These are phyloP conservation scores for Tulasnella sp. DNA, from an alignment of 768 basidiomycete genomes.

Conservation along the genomic window DNA sequence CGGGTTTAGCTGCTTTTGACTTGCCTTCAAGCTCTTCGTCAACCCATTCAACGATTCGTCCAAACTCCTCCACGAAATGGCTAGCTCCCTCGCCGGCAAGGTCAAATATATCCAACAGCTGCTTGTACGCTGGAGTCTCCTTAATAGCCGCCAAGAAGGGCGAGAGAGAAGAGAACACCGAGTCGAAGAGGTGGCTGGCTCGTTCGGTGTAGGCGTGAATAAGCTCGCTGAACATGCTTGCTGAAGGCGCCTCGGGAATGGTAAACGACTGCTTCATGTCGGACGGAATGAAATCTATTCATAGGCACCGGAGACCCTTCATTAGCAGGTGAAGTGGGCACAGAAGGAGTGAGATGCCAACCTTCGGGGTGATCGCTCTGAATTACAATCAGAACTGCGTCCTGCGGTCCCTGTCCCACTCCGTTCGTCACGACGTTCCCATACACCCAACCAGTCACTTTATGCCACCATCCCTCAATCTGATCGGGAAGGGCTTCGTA, in stretches of 20 bases:
- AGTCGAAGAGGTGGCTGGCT: conserved; percentile 61
- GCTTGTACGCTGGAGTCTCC: conserved; percentile 40
- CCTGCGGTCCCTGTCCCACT: conserved; percentile 31
- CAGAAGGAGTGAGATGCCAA: neutral
- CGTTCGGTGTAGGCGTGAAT: conserved; percentile 61
- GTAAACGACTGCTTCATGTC: conserved; percentile 56
- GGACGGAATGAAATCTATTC: conserved; percentile 61
- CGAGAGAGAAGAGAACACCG: conserved; percentile 52
- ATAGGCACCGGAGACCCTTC: conserved; percentile 7
- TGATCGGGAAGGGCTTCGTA: conserved; percentile 15
- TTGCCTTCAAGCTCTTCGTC: conserved; percentile 46
- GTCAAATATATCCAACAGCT: conserved; percentile 49
- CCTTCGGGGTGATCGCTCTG: conserved; percentile 36
- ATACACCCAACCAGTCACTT: conserved; percentile 1
- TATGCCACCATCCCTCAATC: conserved; percentile 5
- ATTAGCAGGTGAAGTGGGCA: neutral
- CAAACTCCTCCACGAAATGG: conserved; percentile 50
- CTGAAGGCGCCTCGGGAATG: conserved; percentile 37
- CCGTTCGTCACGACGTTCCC: conserved; percentile 12
- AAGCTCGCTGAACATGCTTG: conserved; percentile 50
- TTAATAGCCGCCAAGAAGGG: conserved; percentile 41
- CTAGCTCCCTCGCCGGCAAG: conserved; percentile 48
- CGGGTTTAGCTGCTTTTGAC: conserved; percentile 41
- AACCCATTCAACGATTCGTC: conserved; percentile 58
- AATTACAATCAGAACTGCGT: conserved; percentile 31